Evolutionary conservation across 2,329 filamentous ascomycete species (phyloP), one percentile per base, ranked within the genome.

Genomic region (Graphiopsis chlorocephala): DNA sequence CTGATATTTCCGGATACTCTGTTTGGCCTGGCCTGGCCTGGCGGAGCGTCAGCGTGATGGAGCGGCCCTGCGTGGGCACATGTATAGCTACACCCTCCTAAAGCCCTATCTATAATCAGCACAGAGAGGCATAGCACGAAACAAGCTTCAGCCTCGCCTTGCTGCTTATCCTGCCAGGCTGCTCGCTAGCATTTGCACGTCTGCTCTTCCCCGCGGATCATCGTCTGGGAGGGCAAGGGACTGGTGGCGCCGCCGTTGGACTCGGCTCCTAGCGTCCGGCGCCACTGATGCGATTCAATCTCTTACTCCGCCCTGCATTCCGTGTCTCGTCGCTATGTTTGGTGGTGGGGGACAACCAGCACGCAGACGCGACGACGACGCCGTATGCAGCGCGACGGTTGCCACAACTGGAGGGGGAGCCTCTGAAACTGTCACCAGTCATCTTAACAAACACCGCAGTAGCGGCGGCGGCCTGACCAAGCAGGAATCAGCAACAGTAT

Each of bases 261-360:
- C 31, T 28, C 35, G 23, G 33, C 31, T 42, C 15, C 31, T 53
- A 62, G 35, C 31, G 29, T 35, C 45, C 45, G 33, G 60, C 60
- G 48, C 60, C 33, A 62, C 45, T 62, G 60, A 62, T 62, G 60
- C 60, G 60, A 62, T 62, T 61, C 58, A 52, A 53, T 61, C 48
- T 62, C 29, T 42, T 17, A 35, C 31, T 55, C 60, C 60, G 28
- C 60, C 31, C 47, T 58, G 55, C 55, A 58, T 58, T 58, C 55
- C 55, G 60, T 62, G 60, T 62, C 60, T 62, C 60, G 60, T 62
- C 60, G 48, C 60, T 62, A 62, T 58, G 55, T 62, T 62, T 62
- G 60, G 60, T 42, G 29, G n/a, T 48, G 48, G 33, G 59, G 48
- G 60, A 62, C 60, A 28, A 55, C 45, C 59, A 31, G 42, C 23